Conservation (phyloP, 495 filamentous ascomycete genomes). For the Aspergillus panamensis region DNA sequence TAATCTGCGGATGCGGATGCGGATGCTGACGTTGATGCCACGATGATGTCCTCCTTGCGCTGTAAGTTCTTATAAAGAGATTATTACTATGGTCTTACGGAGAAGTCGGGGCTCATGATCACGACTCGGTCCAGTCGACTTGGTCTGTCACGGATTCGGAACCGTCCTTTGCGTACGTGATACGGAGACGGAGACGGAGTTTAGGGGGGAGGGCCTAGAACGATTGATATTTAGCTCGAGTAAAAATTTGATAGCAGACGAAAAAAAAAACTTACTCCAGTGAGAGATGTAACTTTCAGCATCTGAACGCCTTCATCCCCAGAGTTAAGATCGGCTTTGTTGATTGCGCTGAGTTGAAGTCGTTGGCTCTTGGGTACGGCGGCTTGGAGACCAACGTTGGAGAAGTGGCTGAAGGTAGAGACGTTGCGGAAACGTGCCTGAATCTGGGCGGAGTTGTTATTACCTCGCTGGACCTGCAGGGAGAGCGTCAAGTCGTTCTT, state of each 20-base stretch:
- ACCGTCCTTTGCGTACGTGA: constrained; percentile 70
- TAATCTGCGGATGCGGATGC: neutral
- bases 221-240: constrained; percentile 20
- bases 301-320: constrained; percentile 82
- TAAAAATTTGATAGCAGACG: constrained; percentile 6
- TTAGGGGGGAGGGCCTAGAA: constrained; percentile 59
- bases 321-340: constrained; percentile 65
- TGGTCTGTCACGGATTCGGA: constrained; percentile 76
- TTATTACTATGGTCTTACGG: neutral
- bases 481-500: constrained; percentile 80
- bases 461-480: constrained; percentile 75
- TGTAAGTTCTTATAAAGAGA: neutral
- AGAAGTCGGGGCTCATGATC: constrained; percentile 4
- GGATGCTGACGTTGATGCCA: neutral
- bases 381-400: constrained; percentile 77
- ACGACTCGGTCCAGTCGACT: constrained; percentile 92
- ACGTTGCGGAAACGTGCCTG: constrained; percentile 78
- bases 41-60: neutral
- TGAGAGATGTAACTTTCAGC: constrained; percentile 79
- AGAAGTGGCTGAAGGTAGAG: constrained; percentile 59
- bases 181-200: constrained; percentile 79
- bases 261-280: constrained; percentile 67
- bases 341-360: constrained; percentile 84
- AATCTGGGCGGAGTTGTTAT: constrained; percentile 66
- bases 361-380: constrained; percentile 96